phyloP scores from a whole-genome alignment of 352 stramenopile species.

The Pythium oligandrum region DNA sequence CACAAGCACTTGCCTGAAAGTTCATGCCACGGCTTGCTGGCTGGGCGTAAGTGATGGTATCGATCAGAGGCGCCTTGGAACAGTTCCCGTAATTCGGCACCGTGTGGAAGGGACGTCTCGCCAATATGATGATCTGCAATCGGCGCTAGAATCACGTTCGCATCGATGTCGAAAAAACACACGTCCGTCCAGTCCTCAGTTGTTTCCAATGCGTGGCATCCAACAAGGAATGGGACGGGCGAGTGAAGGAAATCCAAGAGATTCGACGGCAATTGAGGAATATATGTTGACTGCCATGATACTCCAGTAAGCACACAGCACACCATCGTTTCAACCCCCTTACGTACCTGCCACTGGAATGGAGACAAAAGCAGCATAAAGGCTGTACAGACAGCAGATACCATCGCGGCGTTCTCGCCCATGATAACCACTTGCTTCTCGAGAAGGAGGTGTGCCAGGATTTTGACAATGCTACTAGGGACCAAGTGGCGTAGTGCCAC shows the following conservation, averaged over 20 bases:
- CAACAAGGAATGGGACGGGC: conserved; percentile 73
- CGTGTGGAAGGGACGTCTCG: conserved; percentile 48
- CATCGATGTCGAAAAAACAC: conserved; percentile 82
- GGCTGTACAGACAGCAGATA: conserved; percentile 65
- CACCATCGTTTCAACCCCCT: conserved; percentile 1
- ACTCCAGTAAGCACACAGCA: conserved; percentile 1
- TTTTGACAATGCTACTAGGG: conserved; percentile 59
- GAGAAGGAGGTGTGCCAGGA: conserved; percentile 61
- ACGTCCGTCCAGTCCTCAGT: conserved; percentile 78
- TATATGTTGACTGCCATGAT: conserved; percentile 65
- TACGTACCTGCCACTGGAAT: conserved; percentile 74
- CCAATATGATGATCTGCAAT: conserved; percentile 38
- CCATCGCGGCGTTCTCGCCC: conserved; percentile 55
- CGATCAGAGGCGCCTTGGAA: conserved; percentile 50
- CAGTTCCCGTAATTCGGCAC: conserved; percentile 50
- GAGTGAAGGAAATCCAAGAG: conserved; percentile 83
- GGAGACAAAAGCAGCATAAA: conserved; percentile 63
- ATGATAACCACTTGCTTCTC: conserved; percentile 84
- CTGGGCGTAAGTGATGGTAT: conserved; percentile 33
- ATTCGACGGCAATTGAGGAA: conserved; percentile 64
- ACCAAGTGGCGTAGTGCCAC: conserved; percentile 61
- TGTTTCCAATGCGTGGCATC: conserved; percentile 50
- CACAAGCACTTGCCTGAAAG: conserved; percentile 30
- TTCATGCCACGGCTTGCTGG: conserved; percentile 69
- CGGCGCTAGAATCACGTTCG: conserved; percentile 40